A percentile compares a stretch with the other conserved stretches of the same genome.
Conservation (phyloP, 371 early-diverging fungal genomes). For the Apophysomyces sp. region DNA sequence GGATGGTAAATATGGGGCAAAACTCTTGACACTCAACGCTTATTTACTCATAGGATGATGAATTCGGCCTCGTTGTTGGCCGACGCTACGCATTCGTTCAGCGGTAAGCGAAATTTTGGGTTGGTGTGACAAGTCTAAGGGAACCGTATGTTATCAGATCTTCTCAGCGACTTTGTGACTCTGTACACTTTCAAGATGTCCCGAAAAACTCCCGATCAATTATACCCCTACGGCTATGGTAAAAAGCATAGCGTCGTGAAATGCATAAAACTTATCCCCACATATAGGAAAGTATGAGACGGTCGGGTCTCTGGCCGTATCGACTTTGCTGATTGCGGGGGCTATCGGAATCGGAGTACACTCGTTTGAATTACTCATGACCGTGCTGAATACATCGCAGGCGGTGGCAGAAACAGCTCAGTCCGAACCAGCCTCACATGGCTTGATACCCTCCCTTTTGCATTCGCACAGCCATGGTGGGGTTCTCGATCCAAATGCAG, state of each 20-base stretch:
- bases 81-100: constrained; percentile 68
- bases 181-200: constrained; percentile 70
- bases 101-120: constrained; percentile 35
- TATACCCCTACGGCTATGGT: constrained; percentile 71
- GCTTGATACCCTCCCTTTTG: constrained; percentile 2
- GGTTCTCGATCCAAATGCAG: constrained; percentile 64
- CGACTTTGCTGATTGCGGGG: constrained; percentile 59
- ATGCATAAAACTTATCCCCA: background rate
- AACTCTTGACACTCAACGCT: background rate
- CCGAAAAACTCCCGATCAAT: constrained; percentile 55
- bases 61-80: constrained; percentile 73
- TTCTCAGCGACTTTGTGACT: constrained; percentile 69
- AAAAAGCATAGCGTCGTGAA: background rate
- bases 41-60: constrained; percentile 43
- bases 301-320: constrained; percentile 68
- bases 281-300: constrained; percentile 64
- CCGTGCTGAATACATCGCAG: constrained; percentile 16
- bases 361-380: constrained; percentile 56
- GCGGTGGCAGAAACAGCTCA: constrained; percentile 22
- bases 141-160: constrained; percentile 34
- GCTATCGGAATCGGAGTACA: constrained; percentile 66
- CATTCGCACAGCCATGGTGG: constrained; percentile 41
- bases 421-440: background rate
- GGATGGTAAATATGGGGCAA: constrained; percentile 47
- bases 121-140: background rate